Evolutionary conservation across 345 rosid genomes (phyloP).

Genomic region (Citrus australasica): DNA sequence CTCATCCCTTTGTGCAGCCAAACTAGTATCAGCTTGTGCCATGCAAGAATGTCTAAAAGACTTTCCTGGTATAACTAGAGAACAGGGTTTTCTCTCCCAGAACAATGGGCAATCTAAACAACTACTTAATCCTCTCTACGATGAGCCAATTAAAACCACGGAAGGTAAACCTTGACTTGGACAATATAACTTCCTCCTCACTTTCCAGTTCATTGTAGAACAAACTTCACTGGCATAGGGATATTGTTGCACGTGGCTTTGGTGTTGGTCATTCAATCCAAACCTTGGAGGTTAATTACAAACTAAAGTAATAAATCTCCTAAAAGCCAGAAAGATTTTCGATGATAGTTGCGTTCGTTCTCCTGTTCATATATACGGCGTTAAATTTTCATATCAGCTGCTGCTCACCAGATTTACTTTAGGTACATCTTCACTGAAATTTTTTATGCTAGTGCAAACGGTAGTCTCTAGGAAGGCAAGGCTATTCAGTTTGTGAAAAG

Average conservation of each 20-base stretch:
- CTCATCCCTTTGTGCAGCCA: slow-evolving; percentile 36
- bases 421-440: neutral
- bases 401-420: neutral
- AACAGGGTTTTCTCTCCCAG: slow-evolving; percentile 8
- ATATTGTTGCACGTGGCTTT: neutral
- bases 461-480: neutral
- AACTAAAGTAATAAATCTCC: neutral
- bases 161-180: slow-evolving; percentile 19
- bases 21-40: slow-evolving; percentile 9
- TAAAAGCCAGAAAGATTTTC: neutral
- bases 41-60: slow-evolving; percentile 23
- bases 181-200: neutral
- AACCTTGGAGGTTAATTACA: neutral
- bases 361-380: neutral
- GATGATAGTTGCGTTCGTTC: neutral
- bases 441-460: neutral
- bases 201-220: neutral
- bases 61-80: slow-evolving; percentile 12
- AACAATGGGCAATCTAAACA: slow-evolving; percentile 16
- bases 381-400: neutral
- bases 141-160: slow-evolving; percentile 20
- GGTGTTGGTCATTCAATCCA: neutral
- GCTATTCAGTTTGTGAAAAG: neutral
- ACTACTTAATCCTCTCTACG: slow-evolving; percentile 17
- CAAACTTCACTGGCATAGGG: slow-evolving; percentile 17